A percentile compares a stretch with the other conserved stretches of the same genome.
Evolutionary conservation across 345 rosid genomes (phyloP).

Genomic region (Arabidopsis suecica): DNA sequence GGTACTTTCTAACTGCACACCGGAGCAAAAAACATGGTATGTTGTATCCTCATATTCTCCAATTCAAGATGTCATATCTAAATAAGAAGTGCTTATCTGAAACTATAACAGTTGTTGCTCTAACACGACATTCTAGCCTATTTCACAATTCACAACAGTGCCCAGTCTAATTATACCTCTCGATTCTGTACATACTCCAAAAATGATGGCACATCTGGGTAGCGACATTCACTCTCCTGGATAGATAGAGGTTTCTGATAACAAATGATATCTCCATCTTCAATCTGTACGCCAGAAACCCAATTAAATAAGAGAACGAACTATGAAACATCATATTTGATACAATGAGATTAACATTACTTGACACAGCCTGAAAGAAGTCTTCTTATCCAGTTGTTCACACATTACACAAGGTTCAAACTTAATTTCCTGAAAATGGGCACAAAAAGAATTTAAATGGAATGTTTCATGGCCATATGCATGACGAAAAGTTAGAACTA

Average conservation of each 20-base stretch:
- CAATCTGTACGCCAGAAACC: constrained; percentile 57
- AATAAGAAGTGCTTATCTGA: not conserved
- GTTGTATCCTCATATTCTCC: constrained; percentile 1
- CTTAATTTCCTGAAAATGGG: constrained; percentile 78
- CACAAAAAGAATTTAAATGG: constrained; percentile 27
- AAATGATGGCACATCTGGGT: constrained; percentile 87
- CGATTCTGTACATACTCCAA: constrained; percentile 95
- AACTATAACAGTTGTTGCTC: constrained; percentile 4
- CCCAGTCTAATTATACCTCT: constrained; percentile 58
- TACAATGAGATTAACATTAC: constrained; percentile 48
- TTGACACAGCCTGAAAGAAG: constrained; percentile 75
- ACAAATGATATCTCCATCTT: constrained; percentile 98
- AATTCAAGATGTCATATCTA: not conserved
- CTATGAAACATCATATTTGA: constrained; percentile 10
- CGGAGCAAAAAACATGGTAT: not conserved
- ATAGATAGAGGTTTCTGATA: constrained; percentile 76
- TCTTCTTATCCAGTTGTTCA: constrained; percentile 79
- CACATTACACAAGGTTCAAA: constrained; percentile 95
- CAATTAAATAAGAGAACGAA: constrained; percentile 24
- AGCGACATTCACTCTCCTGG: constrained; percentile 59
- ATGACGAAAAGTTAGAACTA: constrained; percentile 12
- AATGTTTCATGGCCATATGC: constrained; percentile 17
- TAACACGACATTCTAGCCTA: constrained; percentile 25
- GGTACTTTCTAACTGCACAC: constrained; percentile 11
- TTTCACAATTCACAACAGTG: constrained; percentile 23